Evolutionary conservation across 495 filamentous ascomycete genomes (phyloP).

Genomic region (Darksidea phi): DNA sequence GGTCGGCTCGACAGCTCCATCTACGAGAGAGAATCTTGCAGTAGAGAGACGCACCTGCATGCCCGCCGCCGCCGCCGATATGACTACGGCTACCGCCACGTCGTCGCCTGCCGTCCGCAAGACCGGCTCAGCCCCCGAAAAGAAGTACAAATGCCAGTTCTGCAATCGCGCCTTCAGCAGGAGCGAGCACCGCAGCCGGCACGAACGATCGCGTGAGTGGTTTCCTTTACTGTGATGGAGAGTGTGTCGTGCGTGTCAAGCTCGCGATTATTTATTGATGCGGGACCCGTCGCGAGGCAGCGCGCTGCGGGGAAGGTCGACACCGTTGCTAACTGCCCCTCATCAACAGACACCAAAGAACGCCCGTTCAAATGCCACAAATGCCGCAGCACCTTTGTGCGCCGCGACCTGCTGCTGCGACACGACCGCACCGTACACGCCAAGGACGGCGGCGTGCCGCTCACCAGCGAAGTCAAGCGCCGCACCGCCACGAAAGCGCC

Average conservation of each 20-base stretch:
- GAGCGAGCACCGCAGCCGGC: slow-evolving; percentile 94
- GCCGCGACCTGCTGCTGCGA: slow-evolving; percentile 90
- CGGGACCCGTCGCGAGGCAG: slow-evolving; percentile 13
- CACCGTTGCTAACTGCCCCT: slow-evolving; percentile 35
- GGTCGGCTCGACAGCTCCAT: slow-evolving; percentile 24
- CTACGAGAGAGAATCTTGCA: slow-evolving; percentile 14
- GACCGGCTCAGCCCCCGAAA: slow-evolving; percentile 63
- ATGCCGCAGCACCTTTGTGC: slow-evolving; percentile 97
- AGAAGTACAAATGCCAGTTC: slow-evolving; percentile 99
- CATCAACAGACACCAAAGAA: slow-evolving; percentile 85
- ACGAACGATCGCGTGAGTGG: slow-evolving; percentile 96
- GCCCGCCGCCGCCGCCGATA: slow-evolving; percentile 39
- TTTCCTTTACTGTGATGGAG: slow-evolving; percentile 15
- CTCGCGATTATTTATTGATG: slow-evolving; percentile 24
- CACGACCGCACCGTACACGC: slow-evolving; percentile 98
- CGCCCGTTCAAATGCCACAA: slow-evolving; percentile 97
- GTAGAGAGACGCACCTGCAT: slow-evolving; percentile 12
- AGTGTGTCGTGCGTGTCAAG: not conserved
- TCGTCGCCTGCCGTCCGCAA: slow-evolving; percentile 39
- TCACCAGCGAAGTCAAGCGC: slow-evolving; percentile 92
- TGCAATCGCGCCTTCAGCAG: slow-evolving; percentile 95
- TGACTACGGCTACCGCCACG: slow-evolving; percentile 35
- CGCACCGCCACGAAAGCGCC: slow-evolving; percentile 69
- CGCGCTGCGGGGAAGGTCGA: slow-evolving; percentile 33
- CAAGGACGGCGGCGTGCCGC: slow-evolving; percentile 93